phyloP scores from a whole-genome alignment of 2,329 filamentous ascomycete genomes.

The Neofusicoccum sp. region DNA sequence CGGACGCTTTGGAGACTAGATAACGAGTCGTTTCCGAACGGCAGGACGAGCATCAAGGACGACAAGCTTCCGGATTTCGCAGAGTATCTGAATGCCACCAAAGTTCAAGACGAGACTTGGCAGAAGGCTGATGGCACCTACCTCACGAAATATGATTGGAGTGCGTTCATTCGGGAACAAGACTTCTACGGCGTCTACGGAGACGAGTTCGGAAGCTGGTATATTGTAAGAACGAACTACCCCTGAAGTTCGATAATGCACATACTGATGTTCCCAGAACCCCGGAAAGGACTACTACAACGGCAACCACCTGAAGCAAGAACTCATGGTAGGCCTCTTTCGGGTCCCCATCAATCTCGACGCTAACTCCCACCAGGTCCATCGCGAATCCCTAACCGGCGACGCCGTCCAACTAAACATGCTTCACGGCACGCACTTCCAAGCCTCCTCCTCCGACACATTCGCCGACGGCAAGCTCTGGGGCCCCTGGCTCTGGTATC shows the following conservation, averaged over 20 bases:
- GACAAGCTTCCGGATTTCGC: constrained; percentile 48
- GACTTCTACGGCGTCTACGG: constrained; percentile 57
- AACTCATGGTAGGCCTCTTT: constrained; percentile 41
- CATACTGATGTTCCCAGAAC: not conserved
- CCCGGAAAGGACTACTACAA: constrained; percentile 37
- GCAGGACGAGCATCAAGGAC: constrained; percentile 50
- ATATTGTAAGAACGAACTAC: constrained; percentile 36
- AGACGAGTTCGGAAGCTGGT: constrained; percentile 54
- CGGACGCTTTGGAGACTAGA: constrained; percentile 55
- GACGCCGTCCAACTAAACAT: constrained; percentile 58
- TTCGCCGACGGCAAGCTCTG: constrained; percentile 43
- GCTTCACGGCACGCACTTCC: constrained; percentile 56
- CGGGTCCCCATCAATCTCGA: not conserved
- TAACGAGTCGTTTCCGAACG: constrained; percentile 52
- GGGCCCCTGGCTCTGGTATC: constrained; percentile 45
- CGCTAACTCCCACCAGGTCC: constrained; percentile 32
- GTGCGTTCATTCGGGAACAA: constrained; percentile 42
- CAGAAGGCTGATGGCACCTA: constrained; percentile 50
- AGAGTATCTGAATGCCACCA: constrained; percentile 49
- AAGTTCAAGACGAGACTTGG: constrained; percentile 60
- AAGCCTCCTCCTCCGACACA: constrained; percentile 41
- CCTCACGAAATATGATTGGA: constrained; percentile 57
- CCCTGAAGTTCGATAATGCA: too few relatives aligned
- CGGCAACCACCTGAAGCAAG: constrained; percentile 57
- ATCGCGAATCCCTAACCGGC: constrained; percentile 54